These are phyloP conservation scores for Arthrobotrys sinensis DNA, from an alignment of 2,329 filamentous ascomycete genomes.

Conservation along the genomic window DNA sequence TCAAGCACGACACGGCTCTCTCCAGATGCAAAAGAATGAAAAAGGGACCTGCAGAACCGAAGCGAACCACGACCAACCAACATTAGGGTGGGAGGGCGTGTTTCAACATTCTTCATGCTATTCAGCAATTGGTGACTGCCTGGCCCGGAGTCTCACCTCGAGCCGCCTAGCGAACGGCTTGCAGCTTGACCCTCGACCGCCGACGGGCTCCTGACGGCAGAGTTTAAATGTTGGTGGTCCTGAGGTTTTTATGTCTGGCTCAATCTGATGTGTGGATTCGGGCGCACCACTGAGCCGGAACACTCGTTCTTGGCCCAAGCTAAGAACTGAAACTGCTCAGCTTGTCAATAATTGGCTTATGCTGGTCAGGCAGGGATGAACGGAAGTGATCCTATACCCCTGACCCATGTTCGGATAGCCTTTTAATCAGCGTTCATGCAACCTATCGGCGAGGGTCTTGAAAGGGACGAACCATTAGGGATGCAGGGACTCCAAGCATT, in stretches of 20 bases:
- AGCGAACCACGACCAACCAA: conserved; percentile 43
- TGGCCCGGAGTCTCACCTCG: conserved; percentile 54
- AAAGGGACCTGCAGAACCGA: conserved; percentile 60
- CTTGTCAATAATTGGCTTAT: conserved; percentile 54
- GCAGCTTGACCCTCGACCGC: conserved; percentile 41
- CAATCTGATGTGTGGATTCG: conserved; percentile 53
- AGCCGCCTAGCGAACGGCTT: conserved; percentile 60
- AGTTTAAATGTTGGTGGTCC: conserved; percentile 44
- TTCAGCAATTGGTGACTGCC: conserved; percentile 58
- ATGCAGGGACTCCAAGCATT: conserved; percentile 42
- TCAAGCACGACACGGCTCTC: conserved; percentile 51
- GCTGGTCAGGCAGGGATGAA: conserved; percentile 58
- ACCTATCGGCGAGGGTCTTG: conserved; percentile 60
- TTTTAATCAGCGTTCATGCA: conserved; percentile 62
- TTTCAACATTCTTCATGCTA: conserved; percentile 58
- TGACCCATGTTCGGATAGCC: conserved; percentile 61
- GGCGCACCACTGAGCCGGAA: conserved; percentile 60
- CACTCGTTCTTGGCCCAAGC: conserved; percentile 54
- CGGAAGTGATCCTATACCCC: conserved; percentile 58
- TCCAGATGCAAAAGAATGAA: conserved; percentile 23
- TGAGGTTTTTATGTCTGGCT: conserved; percentile 55
- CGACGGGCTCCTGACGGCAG: conserved; percentile 46
- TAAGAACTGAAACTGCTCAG: conserved; percentile 58
- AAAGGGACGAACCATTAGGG: conserved; percentile 60
- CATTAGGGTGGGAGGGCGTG: conserved; percentile 57